Evolutionary conservation across 257 asterid genomes (phyloP).

Genomic region (Ehretia macrophylla): DNA sequence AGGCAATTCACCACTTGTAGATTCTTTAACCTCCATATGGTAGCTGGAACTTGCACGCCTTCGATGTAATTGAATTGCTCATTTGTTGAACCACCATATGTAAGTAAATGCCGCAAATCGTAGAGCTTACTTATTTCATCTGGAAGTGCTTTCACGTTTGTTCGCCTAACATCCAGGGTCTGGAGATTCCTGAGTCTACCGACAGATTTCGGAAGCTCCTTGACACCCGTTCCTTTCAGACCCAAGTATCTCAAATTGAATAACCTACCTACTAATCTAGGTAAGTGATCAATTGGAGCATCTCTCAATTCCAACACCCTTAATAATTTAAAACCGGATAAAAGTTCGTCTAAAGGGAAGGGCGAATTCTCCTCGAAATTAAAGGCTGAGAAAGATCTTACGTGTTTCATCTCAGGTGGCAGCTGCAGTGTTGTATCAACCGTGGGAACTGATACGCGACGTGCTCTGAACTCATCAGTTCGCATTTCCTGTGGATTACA

Average conservation of each 20-base stretch:
- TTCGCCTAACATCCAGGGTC: slow-evolving; percentile 22
- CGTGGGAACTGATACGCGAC: not conserved
- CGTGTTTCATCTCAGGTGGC: not conserved
- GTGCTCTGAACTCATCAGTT: not conserved
- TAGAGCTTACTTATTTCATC: slow-evolving; percentile 25
- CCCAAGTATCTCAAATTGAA: slow-evolving; percentile 35
- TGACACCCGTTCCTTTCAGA: slow-evolving; percentile 33
- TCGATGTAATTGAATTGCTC: slow-evolving; percentile 3
- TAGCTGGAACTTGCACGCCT: slow-evolving; percentile 21
- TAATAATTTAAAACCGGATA: slow-evolving; percentile 8
- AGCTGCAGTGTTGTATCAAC: no score
- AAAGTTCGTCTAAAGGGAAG: not conserved
- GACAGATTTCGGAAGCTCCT: slow-evolving; percentile 30
- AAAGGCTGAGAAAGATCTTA: not conserved
- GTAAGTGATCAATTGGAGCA: slow-evolving; percentile 22
- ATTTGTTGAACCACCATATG: slow-evolving; percentile 3
- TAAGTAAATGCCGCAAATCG: slow-evolving; percentile 39
- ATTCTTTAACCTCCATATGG: slow-evolving; percentile 28
- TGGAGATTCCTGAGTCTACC: slow-evolving; percentile 20
- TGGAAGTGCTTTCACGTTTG: slow-evolving; percentile 19
- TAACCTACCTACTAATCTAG: slow-evolving; percentile 20
- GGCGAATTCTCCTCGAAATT: not conserved
- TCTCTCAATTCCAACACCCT: slow-evolving; percentile 30
- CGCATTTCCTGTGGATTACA: slow-evolving; percentile 10
- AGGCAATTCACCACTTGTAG: slow-evolving; percentile 20